phyloP scores from a whole-genome alignment of 192 early-diverging fungal genomes.

The Entomortierella beljakovae region DNA sequence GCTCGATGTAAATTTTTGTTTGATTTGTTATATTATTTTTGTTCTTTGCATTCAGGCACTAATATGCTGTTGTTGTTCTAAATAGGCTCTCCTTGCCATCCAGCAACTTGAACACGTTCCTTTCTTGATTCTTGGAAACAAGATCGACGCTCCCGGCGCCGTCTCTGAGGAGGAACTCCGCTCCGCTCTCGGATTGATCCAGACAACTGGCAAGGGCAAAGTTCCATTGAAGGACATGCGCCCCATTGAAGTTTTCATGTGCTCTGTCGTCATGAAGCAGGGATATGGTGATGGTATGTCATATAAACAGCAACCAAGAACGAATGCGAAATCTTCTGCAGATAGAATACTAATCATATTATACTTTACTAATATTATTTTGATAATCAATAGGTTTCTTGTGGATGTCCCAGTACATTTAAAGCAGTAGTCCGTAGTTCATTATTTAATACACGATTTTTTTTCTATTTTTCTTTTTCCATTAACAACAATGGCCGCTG shows the following conservation, averaged over 20 bases:
- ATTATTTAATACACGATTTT: constrained; percentile 1
- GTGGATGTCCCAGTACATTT: constrained; percentile 91
- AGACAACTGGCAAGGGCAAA: constrained; percentile 99
- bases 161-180: constrained; percentile 94
- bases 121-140: constrained; percentile 98
- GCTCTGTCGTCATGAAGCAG: constrained; percentile 97
- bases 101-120: constrained; percentile 94
- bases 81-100: constrained; percentile 88
- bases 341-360: background rate
- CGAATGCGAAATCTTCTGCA: background rate
- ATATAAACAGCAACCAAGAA: background rate
- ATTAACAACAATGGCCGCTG: constrained; percentile 18
- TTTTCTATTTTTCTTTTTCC: constrained; percentile 17
- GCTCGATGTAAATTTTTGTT: constrained; percentile 78
- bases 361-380: background rate
- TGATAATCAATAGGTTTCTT: constrained; percentile 68
- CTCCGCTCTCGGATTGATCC: constrained; percentile 89
- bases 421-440: constrained; percentile 27
- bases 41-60: background rate
- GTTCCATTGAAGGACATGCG: constrained; percentile 92
- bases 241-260: constrained; percentile 99
- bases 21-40: constrained; percentile 6
- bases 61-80: background rate
- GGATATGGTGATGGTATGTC: constrained; percentile 96
- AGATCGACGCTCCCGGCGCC: constrained; percentile 95